Evolutionary conservation across 2,329 filamentous ascomycete genomes (phyloP).

Genomic region (Tolypocladium album): DNA sequence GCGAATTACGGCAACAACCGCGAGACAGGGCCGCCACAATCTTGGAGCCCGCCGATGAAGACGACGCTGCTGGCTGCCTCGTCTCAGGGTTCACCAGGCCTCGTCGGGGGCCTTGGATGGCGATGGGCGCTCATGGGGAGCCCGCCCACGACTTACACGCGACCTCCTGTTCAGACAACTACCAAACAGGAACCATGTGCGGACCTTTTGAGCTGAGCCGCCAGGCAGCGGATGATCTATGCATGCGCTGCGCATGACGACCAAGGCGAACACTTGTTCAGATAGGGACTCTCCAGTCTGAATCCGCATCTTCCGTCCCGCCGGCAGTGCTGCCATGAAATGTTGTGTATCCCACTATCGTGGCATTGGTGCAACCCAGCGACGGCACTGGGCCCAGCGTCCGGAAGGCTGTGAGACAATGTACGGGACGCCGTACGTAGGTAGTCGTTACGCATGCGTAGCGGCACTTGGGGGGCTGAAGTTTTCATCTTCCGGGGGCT

Average conservation of each 20-base stretch:
- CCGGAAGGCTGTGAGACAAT: background rate
- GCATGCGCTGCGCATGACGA: background rate
- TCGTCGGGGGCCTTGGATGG: background rate
- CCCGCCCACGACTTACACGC: background rate
- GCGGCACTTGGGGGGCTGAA: background rate
- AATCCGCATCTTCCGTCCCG: background rate
- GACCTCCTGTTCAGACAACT: background rate
- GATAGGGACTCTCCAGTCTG: background rate
- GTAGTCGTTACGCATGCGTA: background rate
- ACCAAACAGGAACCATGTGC: background rate
- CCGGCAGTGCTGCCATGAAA: background rate
- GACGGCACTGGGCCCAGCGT: background rate
- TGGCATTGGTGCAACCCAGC: background rate
- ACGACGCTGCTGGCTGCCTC: background rate
- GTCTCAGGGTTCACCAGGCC: background rate
- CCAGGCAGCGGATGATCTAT: background rate
- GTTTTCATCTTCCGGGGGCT: background rate
- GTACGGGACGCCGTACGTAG: no score
- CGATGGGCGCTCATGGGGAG: no score
- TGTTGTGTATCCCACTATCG: background rate
- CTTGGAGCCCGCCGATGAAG: background rate
- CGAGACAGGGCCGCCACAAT: background rate
- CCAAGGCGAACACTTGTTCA: no score
- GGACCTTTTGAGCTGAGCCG: background rate
- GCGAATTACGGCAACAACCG: background rate